These are phyloP conservation scores for Lactarius evosmus DNA, from an alignment of 768 basidiomycete genomes.

Conservation along the genomic window DNA sequence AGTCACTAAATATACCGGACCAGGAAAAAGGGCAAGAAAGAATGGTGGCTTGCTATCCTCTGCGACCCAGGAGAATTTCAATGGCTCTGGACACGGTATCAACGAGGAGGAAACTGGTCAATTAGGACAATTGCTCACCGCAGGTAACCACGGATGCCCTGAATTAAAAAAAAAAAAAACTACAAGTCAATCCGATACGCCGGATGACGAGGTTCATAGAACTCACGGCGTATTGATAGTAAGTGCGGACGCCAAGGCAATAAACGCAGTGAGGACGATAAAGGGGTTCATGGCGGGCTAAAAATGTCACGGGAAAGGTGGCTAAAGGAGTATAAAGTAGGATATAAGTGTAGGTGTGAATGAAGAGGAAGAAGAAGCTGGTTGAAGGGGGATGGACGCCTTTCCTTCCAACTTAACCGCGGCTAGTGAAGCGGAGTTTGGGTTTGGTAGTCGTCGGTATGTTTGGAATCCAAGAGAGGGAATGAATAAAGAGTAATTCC, in stretches of 20 bases:
- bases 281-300: constrained; percentile 39
- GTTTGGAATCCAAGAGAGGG: constrained; percentile 21
- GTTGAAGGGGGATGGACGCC: constrained; percentile 13
- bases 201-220: background rate
- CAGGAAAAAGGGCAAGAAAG: constrained; percentile 59
- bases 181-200: background rate
- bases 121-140: constrained; percentile 39
- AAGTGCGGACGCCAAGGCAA: constrained; percentile 37
- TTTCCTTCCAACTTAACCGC: constrained; percentile 11
- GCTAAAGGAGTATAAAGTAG: constrained; percentile 15
- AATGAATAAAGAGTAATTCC: background rate
- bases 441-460: constrained; percentile 15
- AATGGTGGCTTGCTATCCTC: constrained; percentile 51
- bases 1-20: constrained; percentile 37
- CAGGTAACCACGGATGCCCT: constrained; percentile 48
- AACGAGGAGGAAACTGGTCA: background rate
- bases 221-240: constrained; percentile 72
- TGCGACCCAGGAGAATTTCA: constrained; percentile 47
- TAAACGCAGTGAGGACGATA: constrained; percentile 34
- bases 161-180: background rate
- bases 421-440: constrained; percentile 27
- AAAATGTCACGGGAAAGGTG: constrained; percentile 10
- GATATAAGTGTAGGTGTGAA: constrained; percentile 11
- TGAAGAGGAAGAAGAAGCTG: constrained; percentile 8
- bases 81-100: constrained; percentile 48